A percentile compares a stretch with the other conserved stretches of the same genome.
phyloP scores from a whole-genome alignment of 768 basidiomycete species.

The Podaxis rugospora region DNA sequence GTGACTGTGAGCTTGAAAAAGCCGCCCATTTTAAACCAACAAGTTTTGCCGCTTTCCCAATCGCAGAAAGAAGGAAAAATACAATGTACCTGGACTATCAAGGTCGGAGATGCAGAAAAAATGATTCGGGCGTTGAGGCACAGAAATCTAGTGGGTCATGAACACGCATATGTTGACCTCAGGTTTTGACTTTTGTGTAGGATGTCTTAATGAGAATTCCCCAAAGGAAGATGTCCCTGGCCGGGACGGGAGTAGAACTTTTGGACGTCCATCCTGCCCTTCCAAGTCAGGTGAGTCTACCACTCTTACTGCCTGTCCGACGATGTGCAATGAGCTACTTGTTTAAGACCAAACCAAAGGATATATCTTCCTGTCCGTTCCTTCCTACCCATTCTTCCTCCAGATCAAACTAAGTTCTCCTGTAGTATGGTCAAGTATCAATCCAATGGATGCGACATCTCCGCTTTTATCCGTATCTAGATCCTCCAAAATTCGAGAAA shows the following conservation, averaged over 20 bases:
- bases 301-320: background rate
- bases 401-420: background rate
- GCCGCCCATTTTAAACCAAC: slow-evolving; percentile 34
- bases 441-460: slow-evolving; percentile 4
- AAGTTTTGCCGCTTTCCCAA: slow-evolving; percentile 10
- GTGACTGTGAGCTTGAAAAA: slow-evolving; percentile 28
- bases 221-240: slow-evolving; percentile 14
- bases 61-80: slow-evolving; percentile 12
- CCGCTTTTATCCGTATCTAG: background rate
- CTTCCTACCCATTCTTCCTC: background rate
- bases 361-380: background rate
- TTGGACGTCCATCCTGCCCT: slow-evolving; percentile 1
- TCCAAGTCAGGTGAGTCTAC: slow-evolving; percentile 11
- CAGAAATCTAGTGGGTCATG: slow-evolving; percentile 41
- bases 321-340: background rate
- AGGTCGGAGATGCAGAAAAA: slow-evolving; percentile 24
- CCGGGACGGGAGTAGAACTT: slow-evolving; percentile 4
- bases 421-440: slow-evolving; percentile 7
- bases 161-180: background rate
- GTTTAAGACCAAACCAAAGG: background rate
- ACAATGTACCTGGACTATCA: slow-evolving; percentile 35
- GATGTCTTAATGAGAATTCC: background rate
- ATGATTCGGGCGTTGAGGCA: slow-evolving; percentile 38
- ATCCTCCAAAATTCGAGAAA: background rate
- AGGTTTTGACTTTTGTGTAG: slow-evolving; percentile 1